Evolutionary conservation across 176 grass and related monocot species (phyloP), one percentile per base, ranked within the genome.

Genomic region (Zoysia pacifica): DNA sequence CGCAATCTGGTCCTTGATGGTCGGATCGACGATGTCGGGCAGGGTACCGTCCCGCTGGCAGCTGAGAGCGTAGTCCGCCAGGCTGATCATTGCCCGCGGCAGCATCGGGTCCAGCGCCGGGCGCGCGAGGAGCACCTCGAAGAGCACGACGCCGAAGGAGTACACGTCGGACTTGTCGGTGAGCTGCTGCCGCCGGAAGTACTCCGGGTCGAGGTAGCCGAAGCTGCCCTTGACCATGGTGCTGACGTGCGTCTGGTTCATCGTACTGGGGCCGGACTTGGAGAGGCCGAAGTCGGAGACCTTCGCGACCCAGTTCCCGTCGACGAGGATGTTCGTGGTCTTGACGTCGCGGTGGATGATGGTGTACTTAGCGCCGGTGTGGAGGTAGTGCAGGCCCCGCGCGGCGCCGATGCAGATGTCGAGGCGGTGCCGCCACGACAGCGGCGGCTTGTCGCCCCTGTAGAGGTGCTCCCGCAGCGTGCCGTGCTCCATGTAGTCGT

Each of bases 201-300:
- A 97, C 87, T 97, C 93, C 11, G 93, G 93, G 71, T 97, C 93
- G 58, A 97, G 85, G 82, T 97, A 97, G 2, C 93, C 93, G 43
- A 97, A 97, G 86, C 93, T 97, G 19, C 93, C 93, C 79, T 97
- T 97, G 20, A 97, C 93, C 90, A 97, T 84, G 69, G 93, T 97
- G 85, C 93, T 97, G 41, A 97, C 90, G 72, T 97, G 93, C 40
- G 82, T 82, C 83, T 97, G 90, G 87, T 92, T 92, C 55, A 85
- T 59, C 68, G 84, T 90, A 0, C 76, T 90, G 0, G 93, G 86
- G 5, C 93, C 93, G 5, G 93, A 90, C 68, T 97, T 97, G 72
- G 93, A 97, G 41, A 97, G 90, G 11, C 93, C 93, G 73, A 97
- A 97, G 66, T 97, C 93, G 20, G 93, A 97, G 70, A 97, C 90